A percentile compares a stretch with the other conserved stretches of the same genome.
Evolutionary conservation across 2,329 filamentous ascomycete species (phyloP).

Genomic region (Periconia sp.): DNA sequence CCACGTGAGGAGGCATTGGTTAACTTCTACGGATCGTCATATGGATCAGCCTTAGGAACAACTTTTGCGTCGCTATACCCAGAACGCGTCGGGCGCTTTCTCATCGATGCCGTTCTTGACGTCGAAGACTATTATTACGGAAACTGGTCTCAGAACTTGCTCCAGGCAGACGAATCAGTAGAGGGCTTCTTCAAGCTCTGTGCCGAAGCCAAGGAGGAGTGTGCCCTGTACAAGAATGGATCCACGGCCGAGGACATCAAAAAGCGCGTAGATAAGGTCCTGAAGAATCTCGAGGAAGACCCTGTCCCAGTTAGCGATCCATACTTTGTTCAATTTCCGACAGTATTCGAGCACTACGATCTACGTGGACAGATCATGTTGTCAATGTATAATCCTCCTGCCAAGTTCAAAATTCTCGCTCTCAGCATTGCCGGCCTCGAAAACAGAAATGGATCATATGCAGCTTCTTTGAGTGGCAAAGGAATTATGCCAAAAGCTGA

Average conservation of each 20-base stretch:
- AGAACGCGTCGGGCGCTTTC: slow-evolving; percentile 32
- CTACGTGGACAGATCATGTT: not conserved
- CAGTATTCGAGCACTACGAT: slow-evolving; percentile 2
- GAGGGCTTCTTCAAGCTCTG: slow-evolving; percentile 61
- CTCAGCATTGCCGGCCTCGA: slow-evolving; percentile 1
- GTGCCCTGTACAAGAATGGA: slow-evolving; percentile 8
- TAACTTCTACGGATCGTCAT: slow-evolving; percentile 48
- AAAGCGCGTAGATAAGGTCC: slow-evolving; percentile 7
- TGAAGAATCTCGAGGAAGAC: slow-evolving; percentile 7
- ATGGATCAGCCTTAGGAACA: slow-evolving; percentile 52
- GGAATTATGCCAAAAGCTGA: slow-evolving; percentile 5
- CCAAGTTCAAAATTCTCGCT: slow-evolving; percentile 1
- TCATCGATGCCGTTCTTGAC: slow-evolving; percentile 39
- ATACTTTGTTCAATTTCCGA: slow-evolving; percentile 1
- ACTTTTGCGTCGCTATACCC: slow-evolving; percentile 52
- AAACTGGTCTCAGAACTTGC: slow-evolving; percentile 5
- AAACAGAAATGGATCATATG: slow-evolving; percentile 1
- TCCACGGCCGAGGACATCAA: slow-evolving; percentile 9
- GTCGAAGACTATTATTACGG: slow-evolving; percentile 13
- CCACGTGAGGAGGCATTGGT: slow-evolving; percentile 22
- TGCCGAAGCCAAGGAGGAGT: slow-evolving; percentile 51
- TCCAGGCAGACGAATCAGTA: slow-evolving; percentile 15
- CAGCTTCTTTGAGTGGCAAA: not conserved
- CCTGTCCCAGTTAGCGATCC: slow-evolving; percentile 6
- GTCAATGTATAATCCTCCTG: slow-evolving; percentile 3